These are phyloP conservation scores for Diaporthe citri DNA, from an alignment of 2,329 filamentous ascomycete species.

Conservation along the genomic window DNA sequence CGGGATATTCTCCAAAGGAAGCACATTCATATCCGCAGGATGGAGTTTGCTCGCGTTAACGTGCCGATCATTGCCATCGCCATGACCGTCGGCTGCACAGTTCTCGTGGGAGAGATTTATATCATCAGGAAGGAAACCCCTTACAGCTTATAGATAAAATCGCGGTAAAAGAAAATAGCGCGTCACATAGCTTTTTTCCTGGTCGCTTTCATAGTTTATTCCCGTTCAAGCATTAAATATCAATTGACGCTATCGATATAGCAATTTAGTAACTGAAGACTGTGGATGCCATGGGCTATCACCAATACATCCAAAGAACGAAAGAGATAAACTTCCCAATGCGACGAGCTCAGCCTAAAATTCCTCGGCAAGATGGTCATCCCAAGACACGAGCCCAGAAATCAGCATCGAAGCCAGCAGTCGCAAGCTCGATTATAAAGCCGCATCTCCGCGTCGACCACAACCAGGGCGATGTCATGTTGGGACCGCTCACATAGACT, in stretches of 20 bases:
- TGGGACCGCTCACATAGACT: conserved; percentile 42
- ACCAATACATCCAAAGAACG: background rate
- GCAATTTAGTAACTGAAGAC: background rate
- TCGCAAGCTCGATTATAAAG: background rate
- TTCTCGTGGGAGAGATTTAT: conserved; percentile 74
- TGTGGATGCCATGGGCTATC: background rate
- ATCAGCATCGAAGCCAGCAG: background rate
- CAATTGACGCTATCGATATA: background rate
- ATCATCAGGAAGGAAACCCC: conserved; percentile 60
- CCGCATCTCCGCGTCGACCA: background rate
- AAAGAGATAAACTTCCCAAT: background rate
- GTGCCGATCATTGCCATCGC: conserved; percentile 77
- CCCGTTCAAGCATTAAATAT: background rate
- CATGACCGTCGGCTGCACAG: conserved; percentile 73
- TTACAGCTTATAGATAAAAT: conserved; percentile 45
- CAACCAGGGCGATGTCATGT: conserved; percentile 41
- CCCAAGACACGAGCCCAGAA: background rate
- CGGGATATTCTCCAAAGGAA: conserved; percentile 77
- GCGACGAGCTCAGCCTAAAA: background rate
- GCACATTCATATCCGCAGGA: conserved; percentile 72
- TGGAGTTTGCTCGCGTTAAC: conserved; percentile 78
- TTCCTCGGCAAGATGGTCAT: background rate
- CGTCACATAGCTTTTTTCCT: background rate
- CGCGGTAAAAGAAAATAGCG: background rate
- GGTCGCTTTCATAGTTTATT: background rate